Base-by-base conservation (phyloP, 495 filamentous ascomycete genomes). In the Pyrenopolyporus hunteri region DNA sequence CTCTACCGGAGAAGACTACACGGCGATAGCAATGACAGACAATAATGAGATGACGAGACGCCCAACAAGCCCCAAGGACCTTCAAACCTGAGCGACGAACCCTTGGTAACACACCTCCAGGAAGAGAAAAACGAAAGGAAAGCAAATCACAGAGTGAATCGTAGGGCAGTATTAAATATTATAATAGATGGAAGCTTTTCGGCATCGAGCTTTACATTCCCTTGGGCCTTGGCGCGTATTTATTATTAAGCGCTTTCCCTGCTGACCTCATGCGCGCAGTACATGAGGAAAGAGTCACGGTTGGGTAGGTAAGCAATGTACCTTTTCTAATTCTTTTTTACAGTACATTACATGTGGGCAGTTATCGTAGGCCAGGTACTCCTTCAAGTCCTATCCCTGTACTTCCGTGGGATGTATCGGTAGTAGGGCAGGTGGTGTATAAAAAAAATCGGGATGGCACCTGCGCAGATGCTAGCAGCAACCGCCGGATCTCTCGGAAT, bases 401-500 rank as follows among this genome's bases (percentile, higher is more conserved):
- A n/a, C n/a, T n/a, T n/a, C n/a, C n/a, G n/a, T n/a, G n/a, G n/a
- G n/a, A 44, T 33, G 37, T 16, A 35, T 25, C 16, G 1, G 26
- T 37, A 52, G 6, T 22, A 13, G 28, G 48, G 33, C 42, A 48
- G 47, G 43, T 40, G 46, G 22, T 20, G 11, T 39, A 45, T 48
- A 11, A 8, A 25, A 37, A 28, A n/a, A n/a, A n/a, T n/a, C 13
- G 25, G 28, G 19, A 42, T 23, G 10, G 37, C 19, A 20, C 9
- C 19, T 22, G n/a, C 3, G 17, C n/a, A 40, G 17, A 44, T 17
- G 25, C 39, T 32, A n/a, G 22, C 8, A 45, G 37, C 11, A 29
- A 48, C 39, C 3, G 23, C 48, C 63, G 63, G 63, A 60, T 56
- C 25, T 45, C 50, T 66, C 63, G 63, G 63, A 31, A 37, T 61